Conservation (phyloP, 169 alveolate genomes). For the Miamiensis avidus region DNA sequence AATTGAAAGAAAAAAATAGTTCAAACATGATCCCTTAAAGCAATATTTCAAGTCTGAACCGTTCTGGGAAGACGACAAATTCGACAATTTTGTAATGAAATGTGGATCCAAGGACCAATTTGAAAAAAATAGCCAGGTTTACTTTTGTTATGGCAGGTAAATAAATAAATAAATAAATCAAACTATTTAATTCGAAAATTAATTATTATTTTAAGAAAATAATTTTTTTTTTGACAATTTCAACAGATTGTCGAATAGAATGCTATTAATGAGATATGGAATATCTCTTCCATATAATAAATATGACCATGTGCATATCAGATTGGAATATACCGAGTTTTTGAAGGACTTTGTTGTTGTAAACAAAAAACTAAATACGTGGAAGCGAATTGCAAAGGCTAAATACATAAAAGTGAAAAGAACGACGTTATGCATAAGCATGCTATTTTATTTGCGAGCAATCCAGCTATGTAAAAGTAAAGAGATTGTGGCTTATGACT, state of each 20-base stretch:
- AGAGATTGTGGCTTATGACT: not conserved
- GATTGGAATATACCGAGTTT: not conserved
- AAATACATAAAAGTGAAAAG: not conserved
- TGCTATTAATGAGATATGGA: constrained; percentile 30
- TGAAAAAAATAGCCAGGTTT: constrained; percentile 22
- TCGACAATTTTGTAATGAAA: constrained; percentile 23
- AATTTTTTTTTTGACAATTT: too few species aligned
- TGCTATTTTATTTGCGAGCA: not conserved
- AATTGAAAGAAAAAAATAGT: too few species aligned
- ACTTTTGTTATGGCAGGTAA: constrained; percentile 30
- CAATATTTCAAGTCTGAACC: too few species aligned
- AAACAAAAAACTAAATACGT: not conserved
- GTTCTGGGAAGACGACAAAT: not conserved
- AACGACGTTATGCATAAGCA: not conserved
- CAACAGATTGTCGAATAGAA: constrained; percentile 27
- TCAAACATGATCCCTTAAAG: not conserved
- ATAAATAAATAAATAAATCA: too few species aligned
- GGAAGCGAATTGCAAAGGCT: not conserved
- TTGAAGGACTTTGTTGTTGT: not conserved
- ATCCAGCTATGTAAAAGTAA: not conserved
- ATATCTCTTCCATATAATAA: constrained; percentile 21
- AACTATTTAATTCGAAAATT: too few species aligned
- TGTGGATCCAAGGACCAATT: constrained; percentile 17
- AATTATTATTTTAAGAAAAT: not conserved
- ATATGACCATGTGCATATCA: constrained; percentile 32